Percentiles rank a stretch among this genome's conserved stretches.
phyloP scores from a whole-genome alignment of 345 rosid species.

The Pugionium cornutum region DNA sequence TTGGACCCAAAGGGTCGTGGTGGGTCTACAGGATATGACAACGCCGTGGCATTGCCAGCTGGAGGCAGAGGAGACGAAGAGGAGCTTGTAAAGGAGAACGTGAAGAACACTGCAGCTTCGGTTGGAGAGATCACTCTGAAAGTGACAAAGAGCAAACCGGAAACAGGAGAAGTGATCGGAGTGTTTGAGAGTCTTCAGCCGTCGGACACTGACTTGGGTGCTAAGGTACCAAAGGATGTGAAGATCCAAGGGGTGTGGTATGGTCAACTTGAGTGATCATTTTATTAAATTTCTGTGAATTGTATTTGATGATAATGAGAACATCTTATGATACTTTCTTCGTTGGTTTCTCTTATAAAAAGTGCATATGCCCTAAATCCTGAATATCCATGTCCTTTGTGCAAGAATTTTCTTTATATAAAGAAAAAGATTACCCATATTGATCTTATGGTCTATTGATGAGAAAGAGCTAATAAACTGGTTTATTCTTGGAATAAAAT shows the following conservation, averaged over 20 bases:
- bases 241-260: conserved; percentile 97
- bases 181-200: conserved; percentile 98
- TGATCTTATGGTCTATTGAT: no score
- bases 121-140: conserved; percentile 80
- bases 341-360: neutral
- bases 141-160: conserved; percentile 81
- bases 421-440: no score
- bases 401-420: neutral
- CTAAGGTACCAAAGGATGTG: conserved; percentile 93
- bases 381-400: neutral
- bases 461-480: no score
- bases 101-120: conserved; percentile 66
- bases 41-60: conserved; percentile 87
- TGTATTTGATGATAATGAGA: conserved; percentile 31
- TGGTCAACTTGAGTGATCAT: conserved; percentile 77
- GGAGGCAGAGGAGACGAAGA: conserved; percentile 88
- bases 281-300: conserved; percentile 25
- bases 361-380: conserved; percentile 4
- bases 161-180: conserved; percentile 88
- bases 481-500: no score
- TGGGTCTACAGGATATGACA: conserved; percentile 84
- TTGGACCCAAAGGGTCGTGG: conserved; percentile 45
- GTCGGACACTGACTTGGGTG: conserved; percentile 97
- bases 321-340: conserved; percentile 26
- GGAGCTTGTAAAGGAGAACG: conserved; percentile 79